phyloP scores from a whole-genome alignment of 1,284 basidiomycete genomes.

The Cutaneotrichosporon mucoides region DNA sequence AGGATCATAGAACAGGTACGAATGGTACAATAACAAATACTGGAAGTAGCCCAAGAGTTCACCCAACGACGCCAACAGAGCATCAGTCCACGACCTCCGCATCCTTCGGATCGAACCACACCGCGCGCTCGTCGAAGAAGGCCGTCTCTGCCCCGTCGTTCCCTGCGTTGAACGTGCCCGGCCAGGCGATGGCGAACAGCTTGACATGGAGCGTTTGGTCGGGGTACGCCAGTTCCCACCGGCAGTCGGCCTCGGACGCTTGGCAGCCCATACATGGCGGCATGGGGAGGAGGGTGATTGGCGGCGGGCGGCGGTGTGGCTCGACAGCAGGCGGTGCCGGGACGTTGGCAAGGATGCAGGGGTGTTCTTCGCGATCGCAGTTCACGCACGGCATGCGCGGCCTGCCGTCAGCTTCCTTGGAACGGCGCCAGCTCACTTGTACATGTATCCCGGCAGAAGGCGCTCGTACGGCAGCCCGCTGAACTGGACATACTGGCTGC shows the following conservation, averaged over 20 bases:
- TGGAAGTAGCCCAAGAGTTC: too few species aligned
- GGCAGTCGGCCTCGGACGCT: not conserved
- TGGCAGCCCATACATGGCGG: conserved; percentile 2
- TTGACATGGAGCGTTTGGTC: not conserved
- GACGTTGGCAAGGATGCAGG: not conserved
- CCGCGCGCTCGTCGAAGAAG: not conserved
- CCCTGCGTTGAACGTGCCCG: not conserved
- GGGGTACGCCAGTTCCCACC: not conserved
- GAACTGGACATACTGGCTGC: not conserved
- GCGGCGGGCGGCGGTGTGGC: not conserved
- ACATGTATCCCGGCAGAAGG: conserved; percentile 9
- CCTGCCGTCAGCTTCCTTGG: not conserved
- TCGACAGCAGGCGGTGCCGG: not conserved
- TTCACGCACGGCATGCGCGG: not conserved
- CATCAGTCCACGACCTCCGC: not conserved
- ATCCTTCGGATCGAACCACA: conserved; percentile 6
- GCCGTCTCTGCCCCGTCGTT: not conserved
- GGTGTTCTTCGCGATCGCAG: not conserved
- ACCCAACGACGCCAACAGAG: too few species aligned
- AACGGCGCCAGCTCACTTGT: not conserved
- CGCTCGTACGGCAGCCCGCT: not conserved
- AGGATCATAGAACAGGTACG: too few species aligned
- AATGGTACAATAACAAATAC: too few species aligned
- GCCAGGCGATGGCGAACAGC: not conserved
- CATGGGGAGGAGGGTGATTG: not conserved